Evolutionary conservation across 495 filamentous ascomycete genomes (phyloP).

Genomic region (Penicillium antarcticum): DNA sequence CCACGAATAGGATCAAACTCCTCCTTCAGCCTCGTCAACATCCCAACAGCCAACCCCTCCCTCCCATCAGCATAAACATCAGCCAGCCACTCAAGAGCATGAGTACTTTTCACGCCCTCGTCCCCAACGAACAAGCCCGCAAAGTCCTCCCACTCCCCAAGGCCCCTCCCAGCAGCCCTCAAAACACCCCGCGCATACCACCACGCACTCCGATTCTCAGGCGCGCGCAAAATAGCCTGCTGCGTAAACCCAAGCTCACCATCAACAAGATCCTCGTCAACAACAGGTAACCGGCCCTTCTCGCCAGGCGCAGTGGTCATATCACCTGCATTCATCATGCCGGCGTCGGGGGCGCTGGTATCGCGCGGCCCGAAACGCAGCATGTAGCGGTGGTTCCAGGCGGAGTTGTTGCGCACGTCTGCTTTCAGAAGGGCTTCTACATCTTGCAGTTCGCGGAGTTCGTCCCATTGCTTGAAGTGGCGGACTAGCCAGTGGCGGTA

Average conservation of each 20-base stretch:
- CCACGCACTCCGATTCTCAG: constrained; percentile 94
- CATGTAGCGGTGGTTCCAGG: constrained; percentile 96
- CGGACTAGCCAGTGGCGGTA: constrained; percentile 91
- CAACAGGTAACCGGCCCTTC: constrained; percentile 38
- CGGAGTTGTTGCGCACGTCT: constrained; percentile 92
- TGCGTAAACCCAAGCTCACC: constrained; percentile 72
- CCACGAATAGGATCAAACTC: constrained; percentile 88
- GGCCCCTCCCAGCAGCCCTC: constrained; percentile 55
- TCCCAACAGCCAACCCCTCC: constrained; percentile 39
- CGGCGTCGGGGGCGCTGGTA: constrained; percentile 29
- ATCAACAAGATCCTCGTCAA: constrained; percentile 63
- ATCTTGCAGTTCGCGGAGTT: constrained; percentile 61
- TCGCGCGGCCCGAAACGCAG: constrained; percentile 68
- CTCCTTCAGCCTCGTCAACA: constrained; percentile 68
- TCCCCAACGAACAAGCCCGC: constrained; percentile 58
- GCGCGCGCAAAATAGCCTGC: constrained; percentile 68
- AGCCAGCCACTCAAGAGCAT: constrained; percentile 88
- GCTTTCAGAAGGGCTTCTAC: constrained; percentile 64
- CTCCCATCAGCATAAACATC: constrained; percentile 69
- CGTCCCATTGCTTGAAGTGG: constrained; percentile 72
- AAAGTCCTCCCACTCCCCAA: constrained; percentile 62
- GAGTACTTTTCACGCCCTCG: constrained; percentile 60
- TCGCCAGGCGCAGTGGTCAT: constrained; percentile 37
- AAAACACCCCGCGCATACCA: constrained; percentile 81
- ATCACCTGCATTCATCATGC: constrained; percentile 41